Evolutionary conservation across 2,329 filamentous ascomycete genomes (phyloP).

Genomic region (Fusarium sp.): DNA sequence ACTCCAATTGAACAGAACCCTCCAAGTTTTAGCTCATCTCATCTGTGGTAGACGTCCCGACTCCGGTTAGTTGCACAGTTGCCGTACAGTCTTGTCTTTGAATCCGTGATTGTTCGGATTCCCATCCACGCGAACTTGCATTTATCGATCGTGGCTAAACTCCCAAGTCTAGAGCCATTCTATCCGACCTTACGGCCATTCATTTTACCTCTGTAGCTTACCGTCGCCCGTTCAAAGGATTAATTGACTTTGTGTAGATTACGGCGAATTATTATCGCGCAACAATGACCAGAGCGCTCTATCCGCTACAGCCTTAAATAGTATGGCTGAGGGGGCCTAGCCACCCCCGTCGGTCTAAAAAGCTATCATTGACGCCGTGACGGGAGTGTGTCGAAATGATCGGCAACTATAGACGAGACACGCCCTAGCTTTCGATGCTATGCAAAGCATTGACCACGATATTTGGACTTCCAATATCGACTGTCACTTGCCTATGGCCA

Average conservation of each 20-base stretch:
- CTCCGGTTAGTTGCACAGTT: no score
- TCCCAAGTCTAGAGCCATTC: neutral
- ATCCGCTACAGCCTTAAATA: neutral
- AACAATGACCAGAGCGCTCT: neutral
- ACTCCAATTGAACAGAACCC: slow-evolving; percentile 29
- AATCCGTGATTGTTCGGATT: slow-evolving; percentile 13
- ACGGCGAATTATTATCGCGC: slow-evolving; percentile 4
- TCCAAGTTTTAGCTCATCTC: slow-evolving; percentile 6
- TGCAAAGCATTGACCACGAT: neutral
- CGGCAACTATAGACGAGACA: slow-evolving; percentile 25
- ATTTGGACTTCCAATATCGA: neutral
- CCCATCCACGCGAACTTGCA: neutral
- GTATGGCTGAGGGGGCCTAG: slow-evolving; percentile 1
- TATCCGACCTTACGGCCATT: neutral
- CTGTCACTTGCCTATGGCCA: neutral
- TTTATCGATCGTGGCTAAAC: slow-evolving; percentile 9
- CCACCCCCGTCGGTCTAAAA: neutral
- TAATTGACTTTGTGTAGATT: slow-evolving; percentile 4
- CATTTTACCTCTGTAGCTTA: neutral
- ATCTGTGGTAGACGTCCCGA: slow-evolving; percentile 1
- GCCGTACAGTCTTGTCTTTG: no score
- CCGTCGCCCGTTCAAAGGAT: neutral
- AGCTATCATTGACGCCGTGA: neutral
- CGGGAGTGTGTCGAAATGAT: neutral
- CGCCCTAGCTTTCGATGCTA: neutral